Evolutionary conservation across 1,284 basidiomycete genomes (phyloP).

Genomic region (Trichosporon ovoides): DNA sequence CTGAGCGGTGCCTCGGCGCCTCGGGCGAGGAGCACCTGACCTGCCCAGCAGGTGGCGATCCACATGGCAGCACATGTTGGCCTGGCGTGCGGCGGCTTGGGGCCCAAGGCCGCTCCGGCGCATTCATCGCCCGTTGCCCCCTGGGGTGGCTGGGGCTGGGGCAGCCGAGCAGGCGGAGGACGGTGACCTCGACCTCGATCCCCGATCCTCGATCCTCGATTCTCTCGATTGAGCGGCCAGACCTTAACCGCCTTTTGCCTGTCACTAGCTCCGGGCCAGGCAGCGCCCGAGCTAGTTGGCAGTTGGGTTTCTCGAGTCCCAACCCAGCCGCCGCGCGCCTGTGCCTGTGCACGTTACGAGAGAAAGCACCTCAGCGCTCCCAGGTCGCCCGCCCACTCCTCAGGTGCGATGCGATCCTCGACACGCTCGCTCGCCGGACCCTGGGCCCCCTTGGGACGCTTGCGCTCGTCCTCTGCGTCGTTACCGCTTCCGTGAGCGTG

Average conservation of each 20-base stretch:
- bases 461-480: neutral
- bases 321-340: no score
- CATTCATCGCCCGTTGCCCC: no score
- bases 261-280: neutral
- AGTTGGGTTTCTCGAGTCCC: neutral
- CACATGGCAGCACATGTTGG: slow-evolving; percentile 6
- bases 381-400: no score
- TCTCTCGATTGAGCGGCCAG: slow-evolving; percentile 2
- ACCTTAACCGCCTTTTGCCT: slow-evolving; percentile 1
- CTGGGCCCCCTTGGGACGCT: neutral
- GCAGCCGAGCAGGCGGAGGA: neutral
- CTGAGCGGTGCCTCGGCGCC: no score
- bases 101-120: neutral
- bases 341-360: no score
- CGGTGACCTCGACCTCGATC: neutral
- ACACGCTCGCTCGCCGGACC: neutral
- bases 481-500: slow-evolving; percentile 3
- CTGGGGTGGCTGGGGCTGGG: neutral
- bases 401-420: no score
- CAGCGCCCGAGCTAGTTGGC: neutral
- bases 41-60: slow-evolving; percentile 1
- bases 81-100: neutral
- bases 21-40: slow-evolving; percentile 1
- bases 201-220: no score
- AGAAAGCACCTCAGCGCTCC: no score